Base-by-base conservation (phyloP, 2,329 filamentous ascomycete species). In the Ceratocystis smalleyi region DNA sequence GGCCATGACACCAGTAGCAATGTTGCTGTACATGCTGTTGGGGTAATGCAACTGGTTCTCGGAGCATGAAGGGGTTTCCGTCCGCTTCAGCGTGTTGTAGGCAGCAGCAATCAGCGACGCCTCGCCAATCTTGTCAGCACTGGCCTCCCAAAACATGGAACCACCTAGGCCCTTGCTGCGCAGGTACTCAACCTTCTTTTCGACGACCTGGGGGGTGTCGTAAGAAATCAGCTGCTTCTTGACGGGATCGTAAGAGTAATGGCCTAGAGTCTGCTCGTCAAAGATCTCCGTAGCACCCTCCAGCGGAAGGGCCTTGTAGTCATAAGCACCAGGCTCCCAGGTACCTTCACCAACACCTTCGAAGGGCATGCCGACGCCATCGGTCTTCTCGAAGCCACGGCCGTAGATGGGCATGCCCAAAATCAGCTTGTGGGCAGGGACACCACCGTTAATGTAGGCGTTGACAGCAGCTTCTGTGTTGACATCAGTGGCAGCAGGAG, bases 71-170 rank as follows among this genome's bases (percentile, higher is more conserved):
- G 1, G 12, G 35, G 10, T 40, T 2, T 12, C 35, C 35, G 10
- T 40, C 35, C 3, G 4, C 5, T 40, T 10, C 35, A 40, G 35
- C 3, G 35, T 12, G 35, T 40, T 40, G 47, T 75, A 76, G 61
- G 73, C 71, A 3, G 79, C 79, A 43, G 72, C 70, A 65, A 88
- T 85, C 69, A 94, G 75, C 68, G 84, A 88, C 2, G 79, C 78
- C 10, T 73, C 74, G 19, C 79, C 82, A 3, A 70, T 77, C 69
- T 80, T 80, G 72, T 95, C 89, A 6, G 79, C 83, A 67, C 84
- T 88, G 17, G 82, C 84, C 72, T 94, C 88, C 89, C 89, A 95
- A 81, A 88, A 95, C 88, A 94, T 92, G 35, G 81, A 84, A 27
- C 89, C 89, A 2, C 85, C 88, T 0, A 94, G 77, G 0, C 83